Evolutionary conservation across 139 green algal genomes (phyloP).

Genomic region (Coccomyxa sp.): DNA sequence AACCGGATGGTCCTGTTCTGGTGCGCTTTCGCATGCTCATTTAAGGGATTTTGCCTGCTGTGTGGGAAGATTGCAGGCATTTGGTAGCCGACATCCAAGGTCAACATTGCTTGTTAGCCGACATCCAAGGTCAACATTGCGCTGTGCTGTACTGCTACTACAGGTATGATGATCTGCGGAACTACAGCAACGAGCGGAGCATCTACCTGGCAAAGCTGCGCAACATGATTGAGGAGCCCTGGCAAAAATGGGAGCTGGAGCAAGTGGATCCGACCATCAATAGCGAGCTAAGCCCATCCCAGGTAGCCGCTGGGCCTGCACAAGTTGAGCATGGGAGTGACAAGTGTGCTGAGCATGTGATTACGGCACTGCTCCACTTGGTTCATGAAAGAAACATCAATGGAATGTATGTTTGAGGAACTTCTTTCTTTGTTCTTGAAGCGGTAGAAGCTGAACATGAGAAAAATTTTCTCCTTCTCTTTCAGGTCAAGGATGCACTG

Average conservation of each 20-base stretch:
- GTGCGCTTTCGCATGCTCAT: constrained; percentile 11
- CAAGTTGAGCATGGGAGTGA: not conserved
- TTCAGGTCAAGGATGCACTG: constrained; percentile 33
- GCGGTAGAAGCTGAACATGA: too few species aligned
- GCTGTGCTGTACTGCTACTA: too few species aligned
- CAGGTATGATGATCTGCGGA: constrained; percentile 54
- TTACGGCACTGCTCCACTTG: too few species aligned
- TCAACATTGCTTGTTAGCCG: too few species aligned
- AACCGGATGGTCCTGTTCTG: constrained; percentile 57
- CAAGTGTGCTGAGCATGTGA: not conserved
- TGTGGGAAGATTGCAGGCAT: too few species aligned
- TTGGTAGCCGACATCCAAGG: too few species aligned
- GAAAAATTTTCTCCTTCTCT: too few species aligned
- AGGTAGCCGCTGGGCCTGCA: not conserved
- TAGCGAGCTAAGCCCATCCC: not conserved
- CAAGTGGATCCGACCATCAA: constrained; percentile 7
- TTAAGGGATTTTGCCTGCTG: too few species aligned
- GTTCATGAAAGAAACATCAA: too few species aligned
- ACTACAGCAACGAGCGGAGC: constrained; percentile 55
- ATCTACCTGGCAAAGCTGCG: constrained; percentile 29
- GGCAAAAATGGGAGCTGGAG: constrained; percentile 47
- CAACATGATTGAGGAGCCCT: constrained; percentile 36
- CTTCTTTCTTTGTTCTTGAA: too few species aligned
- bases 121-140: too few species aligned
- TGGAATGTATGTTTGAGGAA: too few species aligned